A percentile compares a stretch with the other conserved stretches of the same genome.
phyloP scores from a whole-genome alignment of 805 yeast species.

The Wickerhamomyces subpelliculosus region DNA sequence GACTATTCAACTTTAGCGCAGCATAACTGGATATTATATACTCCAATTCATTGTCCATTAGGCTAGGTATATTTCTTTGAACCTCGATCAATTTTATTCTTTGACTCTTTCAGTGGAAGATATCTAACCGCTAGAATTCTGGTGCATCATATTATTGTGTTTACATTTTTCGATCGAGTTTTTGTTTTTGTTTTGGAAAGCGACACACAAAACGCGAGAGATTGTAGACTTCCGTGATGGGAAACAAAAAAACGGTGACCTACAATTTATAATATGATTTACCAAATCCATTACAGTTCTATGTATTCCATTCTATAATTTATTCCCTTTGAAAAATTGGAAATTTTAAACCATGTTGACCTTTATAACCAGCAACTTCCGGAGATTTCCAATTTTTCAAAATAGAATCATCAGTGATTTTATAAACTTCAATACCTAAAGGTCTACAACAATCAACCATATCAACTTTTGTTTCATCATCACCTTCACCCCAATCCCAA shows the following conservation, averaged over 20 bases:
- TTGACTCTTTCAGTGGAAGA: too few relatives aligned
- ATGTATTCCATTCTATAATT: neutral
- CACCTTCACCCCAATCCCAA: slow-evolving; percentile 69
- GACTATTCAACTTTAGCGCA: slow-evolving; percentile 12
- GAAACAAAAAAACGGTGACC: neutral
- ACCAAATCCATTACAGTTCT: neutral
- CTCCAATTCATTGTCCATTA: slow-evolving; percentile 18
- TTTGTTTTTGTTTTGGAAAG: neutral
- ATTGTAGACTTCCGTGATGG: neutral
- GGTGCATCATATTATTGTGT: too few relatives aligned
- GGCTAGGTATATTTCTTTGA: too few relatives aligned
- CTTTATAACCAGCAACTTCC: slow-evolving; percentile 42
- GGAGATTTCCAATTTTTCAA: slow-evolving; percentile 48
- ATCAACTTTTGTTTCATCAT: slow-evolving; percentile 34
- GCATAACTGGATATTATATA: slow-evolving; percentile 18
- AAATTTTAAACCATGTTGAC: slow-evolving; percentile 43
- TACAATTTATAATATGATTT: too few relatives aligned
- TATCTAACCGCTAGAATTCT: too few relatives aligned
- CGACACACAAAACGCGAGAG: neutral
- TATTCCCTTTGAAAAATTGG: slow-evolving; percentile 15
- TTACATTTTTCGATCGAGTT: neutral
- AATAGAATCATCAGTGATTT: slow-evolving; percentile 38
- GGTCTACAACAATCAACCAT: slow-evolving; percentile 62
- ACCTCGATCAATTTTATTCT: too few relatives aligned
- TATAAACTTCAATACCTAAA: slow-evolving; percentile 53